phyloP scores from a whole-genome alignment of 495 filamentous ascomycete genomes.

The Monascus purpureus region DNA sequence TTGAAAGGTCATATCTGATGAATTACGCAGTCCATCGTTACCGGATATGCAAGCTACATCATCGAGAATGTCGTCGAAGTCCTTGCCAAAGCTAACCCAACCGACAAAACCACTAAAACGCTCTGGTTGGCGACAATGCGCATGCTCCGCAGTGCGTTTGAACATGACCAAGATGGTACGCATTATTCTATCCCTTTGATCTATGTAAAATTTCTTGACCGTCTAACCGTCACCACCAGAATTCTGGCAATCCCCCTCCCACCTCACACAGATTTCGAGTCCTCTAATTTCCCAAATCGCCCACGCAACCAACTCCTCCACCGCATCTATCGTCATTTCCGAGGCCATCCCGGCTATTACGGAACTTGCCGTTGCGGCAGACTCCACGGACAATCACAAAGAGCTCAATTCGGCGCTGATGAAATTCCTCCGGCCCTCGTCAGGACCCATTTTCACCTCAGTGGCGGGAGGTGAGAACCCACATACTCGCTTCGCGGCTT shows the following conservation, averaged over 20 bases:
- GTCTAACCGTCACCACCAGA: slow-evolving; percentile 20
- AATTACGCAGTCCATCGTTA: slow-evolving; percentile 60
- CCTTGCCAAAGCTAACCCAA: slow-evolving; percentile 36
- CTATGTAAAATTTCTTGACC: neutral
- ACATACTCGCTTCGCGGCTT: slow-evolving; percentile 52
- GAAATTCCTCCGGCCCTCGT: slow-evolving; percentile 58
- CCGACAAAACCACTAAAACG: slow-evolving; percentile 35
- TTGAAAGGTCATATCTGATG: neutral
- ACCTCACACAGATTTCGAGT: slow-evolving; percentile 56
- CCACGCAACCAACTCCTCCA: slow-evolving; percentile 31
- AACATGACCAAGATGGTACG: slow-evolving; percentile 61
- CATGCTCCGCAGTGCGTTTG: slow-evolving; percentile 58
- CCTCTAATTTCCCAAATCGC: slow-evolving; percentile 56
- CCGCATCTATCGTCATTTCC: slow-evolving; percentile 25
- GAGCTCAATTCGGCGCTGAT: slow-evolving; percentile 64
- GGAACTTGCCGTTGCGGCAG: slow-evolving; percentile 61
- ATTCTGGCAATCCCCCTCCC: slow-evolving; percentile 86
- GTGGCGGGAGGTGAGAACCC: slow-evolving; percentile 35
- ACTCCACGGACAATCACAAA: slow-evolving; percentile 80
- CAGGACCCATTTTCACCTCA: slow-evolving; percentile 37
- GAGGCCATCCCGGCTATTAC: slow-evolving; percentile 46
- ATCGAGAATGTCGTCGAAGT: slow-evolving; percentile 55
- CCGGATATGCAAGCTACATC: slow-evolving; percentile 75
- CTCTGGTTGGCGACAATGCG: slow-evolving; percentile 51
- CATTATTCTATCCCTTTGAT: neutral